These are phyloP conservation scores for Lipomyces chichibuensis DNA, from an alignment of 805 yeast genomes.

Conservation along the genomic window DNA sequence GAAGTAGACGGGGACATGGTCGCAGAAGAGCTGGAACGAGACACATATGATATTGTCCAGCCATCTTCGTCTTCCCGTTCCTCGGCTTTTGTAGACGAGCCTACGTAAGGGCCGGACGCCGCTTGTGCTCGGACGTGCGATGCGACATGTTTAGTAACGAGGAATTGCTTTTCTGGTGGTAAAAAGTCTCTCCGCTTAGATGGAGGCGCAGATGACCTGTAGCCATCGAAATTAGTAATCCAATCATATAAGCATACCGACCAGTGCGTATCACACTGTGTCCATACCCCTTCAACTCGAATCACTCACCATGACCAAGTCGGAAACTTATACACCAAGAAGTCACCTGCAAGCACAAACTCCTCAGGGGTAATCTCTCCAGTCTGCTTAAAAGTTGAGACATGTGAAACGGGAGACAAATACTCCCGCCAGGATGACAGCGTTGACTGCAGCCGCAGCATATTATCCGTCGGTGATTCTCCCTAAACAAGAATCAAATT, in stretches of 20 bases:
- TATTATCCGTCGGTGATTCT: slow-evolving; percentile 30
- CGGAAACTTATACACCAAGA: slow-evolving; percentile 85
- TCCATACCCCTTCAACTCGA: not conserved
- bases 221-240: slow-evolving; percentile 2
- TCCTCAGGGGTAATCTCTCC: slow-evolving; percentile 97
- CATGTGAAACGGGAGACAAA: slow-evolving; percentile 84
- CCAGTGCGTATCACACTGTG: not conserved
- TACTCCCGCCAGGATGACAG: slow-evolving; percentile 87
- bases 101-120: slow-evolving; percentile 22
- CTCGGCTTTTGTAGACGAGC: slow-evolving; percentile 26
- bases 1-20: slow-evolving; percentile 24
- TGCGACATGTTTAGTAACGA: slow-evolving; percentile 89
- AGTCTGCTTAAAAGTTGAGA: slow-evolving; percentile 79
- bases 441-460: slow-evolving; percentile 64
- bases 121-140: slow-evolving; percentile 68
- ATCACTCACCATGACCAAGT: slow-evolving; percentile 84
- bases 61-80: slow-evolving; percentile 46
- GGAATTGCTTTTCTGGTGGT: slow-evolving; percentile 83
- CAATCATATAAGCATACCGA: not conserved
- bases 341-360: slow-evolving; percentile 92
- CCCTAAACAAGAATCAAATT: not conserved
- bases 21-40: not conserved
- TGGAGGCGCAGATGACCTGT: slow-evolving; percentile 55
- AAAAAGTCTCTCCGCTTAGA: slow-evolving; percentile 65
- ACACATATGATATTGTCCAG: slow-evolving; percentile 30